A percentile compares a stretch with the other conserved stretches of the same genome.
Evolutionary conservation across 805 yeast species (phyloP).

Genomic region (Yarrowia hollandica): DNA sequence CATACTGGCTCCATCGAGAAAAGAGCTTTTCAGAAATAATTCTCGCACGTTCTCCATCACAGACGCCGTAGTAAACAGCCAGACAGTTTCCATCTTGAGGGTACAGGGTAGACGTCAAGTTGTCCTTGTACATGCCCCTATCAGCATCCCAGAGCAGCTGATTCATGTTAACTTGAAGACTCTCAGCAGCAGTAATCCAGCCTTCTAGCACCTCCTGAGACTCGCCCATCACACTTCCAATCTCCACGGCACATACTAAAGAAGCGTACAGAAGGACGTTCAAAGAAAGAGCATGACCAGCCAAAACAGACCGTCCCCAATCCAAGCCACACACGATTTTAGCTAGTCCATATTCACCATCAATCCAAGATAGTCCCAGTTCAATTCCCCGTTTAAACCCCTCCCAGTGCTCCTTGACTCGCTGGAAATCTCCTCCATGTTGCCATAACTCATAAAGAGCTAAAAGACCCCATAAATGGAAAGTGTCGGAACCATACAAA

Average conservation of each 20-base stretch:
- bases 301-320: not conserved
- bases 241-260: slow-evolving; percentile 2
- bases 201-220: not conserved
- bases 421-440: not conserved
- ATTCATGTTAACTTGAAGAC: not conserved
- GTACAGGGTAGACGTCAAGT: not conserved
- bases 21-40: not conserved
- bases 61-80: not conserved
- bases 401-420: not conserved
- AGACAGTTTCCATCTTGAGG: slow-evolving; percentile 21
- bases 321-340: not conserved
- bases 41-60: not conserved
- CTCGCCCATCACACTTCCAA: not conserved
- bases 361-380: slow-evolving; percentile 1
- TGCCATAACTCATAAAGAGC: slow-evolving; percentile 7
- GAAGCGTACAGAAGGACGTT: slow-evolving; percentile 1
- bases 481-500: slow-evolving; percentile 15
- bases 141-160: not conserved
- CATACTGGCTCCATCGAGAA: slow-evolving; percentile 5
- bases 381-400: not conserved
- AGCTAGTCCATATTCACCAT: not conserved
- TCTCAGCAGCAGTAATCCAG: not conserved
- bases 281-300: not conserved
- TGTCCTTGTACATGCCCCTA: not conserved
- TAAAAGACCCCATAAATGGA: slow-evolving; percentile 3